phyloP scores from a whole-genome alignment of 202 grass and related monocot genomes.

The Setaria viridis region DNA sequence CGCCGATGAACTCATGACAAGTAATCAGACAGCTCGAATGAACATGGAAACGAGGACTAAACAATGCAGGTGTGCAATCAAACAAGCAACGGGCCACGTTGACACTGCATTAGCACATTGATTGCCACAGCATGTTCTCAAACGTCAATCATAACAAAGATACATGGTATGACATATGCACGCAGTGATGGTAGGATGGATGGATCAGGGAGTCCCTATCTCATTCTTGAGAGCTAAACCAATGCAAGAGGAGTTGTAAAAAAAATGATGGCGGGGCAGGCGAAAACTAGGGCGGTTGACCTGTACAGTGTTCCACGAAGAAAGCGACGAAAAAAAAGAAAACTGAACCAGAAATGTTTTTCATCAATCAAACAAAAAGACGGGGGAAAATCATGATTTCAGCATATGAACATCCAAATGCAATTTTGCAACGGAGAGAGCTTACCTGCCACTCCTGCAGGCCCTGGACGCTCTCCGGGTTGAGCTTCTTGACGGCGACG shows the following conservation, averaged over 20 bases:
- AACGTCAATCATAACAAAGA: slow-evolving; percentile 1
- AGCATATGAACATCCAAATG: neutral
- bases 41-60: slow-evolving; percentile 19
- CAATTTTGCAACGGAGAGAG: neutral
- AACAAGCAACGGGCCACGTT: slow-evolving; percentile 34
- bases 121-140: slow-evolving; percentile 21
- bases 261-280: neutral
- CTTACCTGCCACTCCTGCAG: slow-evolving; percentile 89
- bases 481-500: slow-evolving; percentile 96
- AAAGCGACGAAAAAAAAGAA: neutral
- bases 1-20: neutral
- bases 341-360: neutral
- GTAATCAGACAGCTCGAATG: slow-evolving; percentile 18
- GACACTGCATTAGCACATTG: slow-evolving; percentile 19
- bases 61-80: slow-evolving; percentile 4
- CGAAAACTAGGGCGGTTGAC: slow-evolving; percentile 12
- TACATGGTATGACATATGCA: neutral
- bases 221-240: neutral
- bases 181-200: neutral
- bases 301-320: neutral
- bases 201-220: neutral
- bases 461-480: slow-evolving; percentile 83
- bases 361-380: neutral
- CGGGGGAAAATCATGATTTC: neutral
- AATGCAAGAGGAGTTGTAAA: neutral